Evolutionary conservation across 2,329 filamentous ascomycete genomes (phyloP), one percentile per base, ranked within the genome.

Genomic region (Triangularia setosa): DNA sequence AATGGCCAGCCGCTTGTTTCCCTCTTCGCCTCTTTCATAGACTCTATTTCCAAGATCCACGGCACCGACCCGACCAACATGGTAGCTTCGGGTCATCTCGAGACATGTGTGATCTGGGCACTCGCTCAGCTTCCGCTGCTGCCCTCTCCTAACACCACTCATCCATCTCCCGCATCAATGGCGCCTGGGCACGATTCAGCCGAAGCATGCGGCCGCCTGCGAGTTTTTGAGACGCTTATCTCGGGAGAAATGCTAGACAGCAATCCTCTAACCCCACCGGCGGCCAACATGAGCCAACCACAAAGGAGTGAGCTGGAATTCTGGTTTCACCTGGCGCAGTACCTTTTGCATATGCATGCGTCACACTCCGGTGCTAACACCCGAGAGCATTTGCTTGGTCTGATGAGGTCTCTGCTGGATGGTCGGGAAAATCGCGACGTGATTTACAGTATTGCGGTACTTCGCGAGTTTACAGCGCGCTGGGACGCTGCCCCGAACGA

Each of bases 351-450:
- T 67, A 79, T 83, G 5, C 73, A 76, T 65, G 75, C 69, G 11
- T 61, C 67, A 8, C 14, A 73, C 72, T 64, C 79, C 78, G 64
- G 86, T 83, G 70, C 81, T 48, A 57, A 60, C 84, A 61, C 85
- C 23, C 67, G 92, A 35, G 89, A 93, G 61, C 83, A 87, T 25
- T 84, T 86, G 1, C 79, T 97, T 28, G 77, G 76, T 4, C 83
- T 83, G 60, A 85, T 92, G 75, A 87, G 92, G 30, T 83, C 83
- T 63, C 81, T 94, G 23, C 82, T 97, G 12, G 90, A 92, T 69
- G 90, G 90, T 57, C 85, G 89, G 24, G 93, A 97, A 78, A 95
- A 94, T 72, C 87, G 93, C 61, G 93, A 97, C 74, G 89, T 97
- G 18, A 85, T 97, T 63, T 97, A 97, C 77, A 95, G 91, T 0